Base-by-base conservation (phyloP, 2,329 filamentous ascomycete species). In the Colletotrichum spaethianum region DNA sequence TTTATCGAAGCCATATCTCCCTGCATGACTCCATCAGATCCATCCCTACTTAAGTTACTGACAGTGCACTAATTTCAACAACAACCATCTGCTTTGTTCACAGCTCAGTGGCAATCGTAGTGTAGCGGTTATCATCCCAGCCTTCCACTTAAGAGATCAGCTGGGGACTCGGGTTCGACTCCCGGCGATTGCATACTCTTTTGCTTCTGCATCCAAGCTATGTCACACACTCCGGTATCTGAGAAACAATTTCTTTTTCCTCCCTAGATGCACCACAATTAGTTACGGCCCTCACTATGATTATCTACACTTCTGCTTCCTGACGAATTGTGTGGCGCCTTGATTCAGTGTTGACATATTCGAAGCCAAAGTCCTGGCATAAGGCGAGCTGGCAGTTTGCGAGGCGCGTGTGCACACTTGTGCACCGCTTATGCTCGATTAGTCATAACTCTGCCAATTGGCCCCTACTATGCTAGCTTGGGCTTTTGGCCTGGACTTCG, bases 111-210 rank as follows among this genome's bases (percentile, higher is more conserved):
- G 63, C 63, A 59, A 59, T 48, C 20, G 40, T 66, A 66, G 63
- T 67, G 53, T 67, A 67, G 63, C 26, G 63, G 63, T 67, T 52
- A 67, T 60, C 53, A 67, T 67, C 53, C 53, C 53, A 67, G 63
- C 63, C 63, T 67, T 67, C 63, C 53, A 67, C 16, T 8, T 3
- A 1, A 3, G 6, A 12, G 18, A 16, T n/a, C 0, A 67, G 63
- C 63, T 67, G 63, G 53, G 63, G 63, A 67, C 63, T 57, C 53
- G 63, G 63, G 53, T 67, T 67, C 53, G 53, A 67, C 26, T 67
- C 53, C 63, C 63, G 53, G 55, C 42, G 23, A 55, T 55, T 55
- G 52, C 52, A 55, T 38, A 12, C 6, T 23, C 11, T 55, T 55
- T 55, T 55, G 31, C 0, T 2, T 16, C 9, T 4, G n/a, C 18